Conservation (phyloP, 805 yeast genomes). For the Saccharomyces jurei region DNA sequence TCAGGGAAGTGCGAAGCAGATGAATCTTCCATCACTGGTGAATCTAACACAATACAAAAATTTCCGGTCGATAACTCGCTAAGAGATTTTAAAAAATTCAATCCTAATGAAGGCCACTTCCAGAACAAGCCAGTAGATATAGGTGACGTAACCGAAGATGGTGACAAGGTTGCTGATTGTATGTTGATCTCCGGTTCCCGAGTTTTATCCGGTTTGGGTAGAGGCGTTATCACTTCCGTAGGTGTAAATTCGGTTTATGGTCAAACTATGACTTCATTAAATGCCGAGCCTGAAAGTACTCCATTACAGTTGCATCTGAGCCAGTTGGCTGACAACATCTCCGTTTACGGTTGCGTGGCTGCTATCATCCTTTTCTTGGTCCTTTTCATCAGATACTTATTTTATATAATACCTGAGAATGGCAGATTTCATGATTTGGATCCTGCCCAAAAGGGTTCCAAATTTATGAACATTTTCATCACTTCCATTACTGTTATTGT, state of each 20-base stretch:
- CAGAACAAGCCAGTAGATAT: constrained; percentile 5
- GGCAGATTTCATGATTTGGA: constrained; percentile 38
- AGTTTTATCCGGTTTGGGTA: constrained; percentile 77
- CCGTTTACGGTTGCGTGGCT: constrained; percentile 86
- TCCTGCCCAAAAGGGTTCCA: constrained; percentile 73
- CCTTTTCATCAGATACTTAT: constrained; percentile 66
- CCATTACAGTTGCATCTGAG: constrained; percentile 82
- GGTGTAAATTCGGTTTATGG: constrained; percentile 90
- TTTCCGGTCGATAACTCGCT: constrained; percentile 41
- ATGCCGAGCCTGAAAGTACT: constrained; percentile 71
- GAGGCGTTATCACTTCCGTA: constrained; percentile 80
- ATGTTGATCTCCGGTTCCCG: constrained; percentile 88
- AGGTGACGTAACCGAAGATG: constrained; percentile 4
- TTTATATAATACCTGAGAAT: constrained; percentile 39
- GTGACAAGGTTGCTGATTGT: constrained; percentile 49
- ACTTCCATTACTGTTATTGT: constrained; percentile 89
- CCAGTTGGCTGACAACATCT: constrained; percentile 82
- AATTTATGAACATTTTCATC: constrained; percentile 76
- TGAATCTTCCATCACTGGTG: constrained; percentile 91
- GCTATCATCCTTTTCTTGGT: constrained; percentile 76
- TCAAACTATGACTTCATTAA: constrained; percentile 74
- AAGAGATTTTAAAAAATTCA: constrained; percentile 20
- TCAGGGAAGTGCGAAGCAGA: constrained; percentile 79
- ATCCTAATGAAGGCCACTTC: constrained; percentile 14
- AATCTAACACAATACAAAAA: constrained; percentile 75